Evolutionary conservation across 2,329 filamentous ascomycete genomes (phyloP).

Genomic region (Fusarium mangiferae): DNA sequence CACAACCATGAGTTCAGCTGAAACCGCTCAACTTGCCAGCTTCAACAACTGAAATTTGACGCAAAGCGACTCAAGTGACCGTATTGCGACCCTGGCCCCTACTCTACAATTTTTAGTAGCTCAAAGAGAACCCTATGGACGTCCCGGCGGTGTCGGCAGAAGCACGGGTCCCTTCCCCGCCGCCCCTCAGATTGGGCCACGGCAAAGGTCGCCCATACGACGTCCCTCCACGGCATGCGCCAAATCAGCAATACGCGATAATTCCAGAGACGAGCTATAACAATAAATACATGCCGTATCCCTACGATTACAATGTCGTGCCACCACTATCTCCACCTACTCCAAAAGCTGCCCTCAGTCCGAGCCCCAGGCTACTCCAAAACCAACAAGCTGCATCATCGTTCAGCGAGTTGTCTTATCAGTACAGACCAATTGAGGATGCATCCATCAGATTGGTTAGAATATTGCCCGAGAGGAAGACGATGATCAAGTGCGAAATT

Average conservation of each 20-base stretch:
- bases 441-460: conserved; percentile 22
- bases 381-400: neutral
- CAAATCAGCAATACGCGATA: neutral
- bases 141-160: neutral
- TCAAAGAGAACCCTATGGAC: neutral
- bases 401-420: neutral
- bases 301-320: neutral
- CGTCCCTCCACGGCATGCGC: neutral
- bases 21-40: neutral
- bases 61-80: fast-evolving
- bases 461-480: neutral
- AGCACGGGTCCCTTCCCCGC: neutral
- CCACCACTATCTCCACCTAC: neutral
- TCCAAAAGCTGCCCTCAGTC: neutral
- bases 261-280: neutral
- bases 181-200: neutral
- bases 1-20: neutral
- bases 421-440: conserved; percentile 15
- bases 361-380: neutral
- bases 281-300: neutral
- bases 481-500: conserved; percentile 17
- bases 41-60: fast-evolving
- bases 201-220: neutral
- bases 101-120: fast-evolving
- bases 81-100: fast-evolving